A percentile compares a stretch with the other conserved stretches of the same genome.
Conservation (phyloP, 2,329 filamentous ascomycete species). For the Colletotrichum theobromicola region DNA sequence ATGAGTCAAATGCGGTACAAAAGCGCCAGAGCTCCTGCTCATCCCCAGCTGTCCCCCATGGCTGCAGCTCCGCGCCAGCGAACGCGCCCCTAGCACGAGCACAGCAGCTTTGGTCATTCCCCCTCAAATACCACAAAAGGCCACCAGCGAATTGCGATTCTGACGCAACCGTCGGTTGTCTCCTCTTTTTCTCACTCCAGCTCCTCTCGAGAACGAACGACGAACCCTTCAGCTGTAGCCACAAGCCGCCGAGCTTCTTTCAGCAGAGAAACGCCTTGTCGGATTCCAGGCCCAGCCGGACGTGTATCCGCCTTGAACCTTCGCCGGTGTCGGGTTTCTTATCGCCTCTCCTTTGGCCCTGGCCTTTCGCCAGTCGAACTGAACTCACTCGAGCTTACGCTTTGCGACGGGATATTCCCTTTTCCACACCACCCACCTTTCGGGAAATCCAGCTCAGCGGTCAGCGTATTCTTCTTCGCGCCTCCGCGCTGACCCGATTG, state of each 20-base stretch:
- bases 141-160: neutral
- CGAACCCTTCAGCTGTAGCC: neutral
- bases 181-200: neutral
- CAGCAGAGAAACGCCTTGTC: neutral
- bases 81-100: conserved; percentile 18
- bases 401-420: conserved; percentile 13
- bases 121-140: conserved; percentile 15
- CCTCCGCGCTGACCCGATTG: neutral
- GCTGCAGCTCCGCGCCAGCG: conserved; percentile 27
- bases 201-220: neutral
- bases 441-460: neutral
- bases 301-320: neutral
- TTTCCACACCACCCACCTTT: neutral
- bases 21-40: conserved; percentile 32
- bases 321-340: neutral
- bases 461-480: neutral
- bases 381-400: neutral
- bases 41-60: conserved; percentile 17
- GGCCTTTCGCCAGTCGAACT: neutral
- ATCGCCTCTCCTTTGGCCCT: neutral
- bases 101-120: conserved; percentile 15
- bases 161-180: neutral
- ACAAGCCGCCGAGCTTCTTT: neutral
- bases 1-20: conserved; percentile 45
- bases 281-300: neutral